phyloP scores from a whole-genome alignment of 202 grass and related monocot species.

The Carex sylvatica region DNA sequence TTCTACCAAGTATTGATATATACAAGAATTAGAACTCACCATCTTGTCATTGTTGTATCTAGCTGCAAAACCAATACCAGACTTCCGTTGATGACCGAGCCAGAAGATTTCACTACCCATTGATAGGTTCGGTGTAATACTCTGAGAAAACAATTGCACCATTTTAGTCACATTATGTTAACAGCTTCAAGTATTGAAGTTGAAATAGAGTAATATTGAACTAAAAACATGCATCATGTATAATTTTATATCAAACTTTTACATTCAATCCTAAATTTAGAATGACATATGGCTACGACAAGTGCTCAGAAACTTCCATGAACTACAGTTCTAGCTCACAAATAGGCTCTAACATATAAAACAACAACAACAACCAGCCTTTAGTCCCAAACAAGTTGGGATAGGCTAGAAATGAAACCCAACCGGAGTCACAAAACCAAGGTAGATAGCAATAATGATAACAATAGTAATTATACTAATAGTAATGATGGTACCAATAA shows the following conservation, averaged over 20 bases:
- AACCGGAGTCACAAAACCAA: too few species aligned
- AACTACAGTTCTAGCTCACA: background rate
- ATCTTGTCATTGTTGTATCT: conserved; percentile 96
- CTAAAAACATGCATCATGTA: background rate
- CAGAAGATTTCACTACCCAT: conserved; percentile 95
- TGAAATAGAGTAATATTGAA: background rate
- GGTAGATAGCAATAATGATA: too few species aligned
- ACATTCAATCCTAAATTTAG: background rate
- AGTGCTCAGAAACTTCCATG: background rate
- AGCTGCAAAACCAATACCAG: conserved; percentile 87
- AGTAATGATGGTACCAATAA: too few species aligned
- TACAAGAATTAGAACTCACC: conserved; percentile 39
- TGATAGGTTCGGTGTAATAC: conserved; percentile 79
- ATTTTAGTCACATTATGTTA: background rate
- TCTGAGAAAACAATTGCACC: conserved; percentile 37
- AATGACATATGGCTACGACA: background rate
- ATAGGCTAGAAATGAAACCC: too few species aligned
- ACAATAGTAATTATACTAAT: too few species aligned
- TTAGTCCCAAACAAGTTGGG: too few species aligned
- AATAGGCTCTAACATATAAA: background rate
- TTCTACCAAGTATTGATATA: background rate
- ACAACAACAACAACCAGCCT: too few species aligned
- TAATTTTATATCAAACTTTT: background rate
- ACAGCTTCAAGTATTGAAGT: background rate
- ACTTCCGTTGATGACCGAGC: conserved; percentile 97